phyloP scores from a whole-genome alignment of 164 flowering plant genomes.

The Berberis vulgaris region DNA sequence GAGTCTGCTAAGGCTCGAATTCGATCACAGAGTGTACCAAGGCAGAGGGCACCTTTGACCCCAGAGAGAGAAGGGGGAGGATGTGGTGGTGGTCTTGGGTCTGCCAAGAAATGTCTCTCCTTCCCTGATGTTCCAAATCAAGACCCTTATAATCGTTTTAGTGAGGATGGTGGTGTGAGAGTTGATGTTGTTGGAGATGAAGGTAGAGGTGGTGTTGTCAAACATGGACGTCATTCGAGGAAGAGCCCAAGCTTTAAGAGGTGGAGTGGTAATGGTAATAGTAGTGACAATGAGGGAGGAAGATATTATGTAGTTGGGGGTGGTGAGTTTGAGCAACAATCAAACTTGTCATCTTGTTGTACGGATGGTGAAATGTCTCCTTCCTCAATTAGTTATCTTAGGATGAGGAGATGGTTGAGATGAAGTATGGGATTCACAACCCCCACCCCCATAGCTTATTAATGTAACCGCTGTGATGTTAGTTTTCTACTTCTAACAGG shows the following conservation, averaged over 20 bases:
- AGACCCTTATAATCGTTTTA: not conserved
- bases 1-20: constrained; percentile 64
- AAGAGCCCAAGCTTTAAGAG: constrained; percentile 1
- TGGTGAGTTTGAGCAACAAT: constrained; percentile 1
- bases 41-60: constrained; percentile 29
- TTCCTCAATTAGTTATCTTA: constrained; percentile 1
- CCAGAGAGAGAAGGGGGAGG: constrained; percentile 24
- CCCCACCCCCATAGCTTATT: no score
- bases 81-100: constrained; percentile 7
- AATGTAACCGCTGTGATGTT: no score
- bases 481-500: no score
- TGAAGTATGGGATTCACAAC: not conserved
- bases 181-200: no score
- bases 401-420: constrained; percentile 2
- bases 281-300: not conserved
- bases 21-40: constrained; percentile 36
- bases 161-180: no score
- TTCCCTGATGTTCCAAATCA: constrained; percentile 43
- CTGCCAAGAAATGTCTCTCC: constrained; percentile 56
- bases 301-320: not conserved
- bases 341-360: constrained; percentile 1
- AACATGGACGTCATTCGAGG: not conserved
- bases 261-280: not conserved
- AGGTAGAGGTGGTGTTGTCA: not conserved
- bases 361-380: constrained; percentile 4